Base-by-base conservation (phyloP, 2,329 filamentous ascomycete species). In the Xenoacremonium recifei region DNA sequence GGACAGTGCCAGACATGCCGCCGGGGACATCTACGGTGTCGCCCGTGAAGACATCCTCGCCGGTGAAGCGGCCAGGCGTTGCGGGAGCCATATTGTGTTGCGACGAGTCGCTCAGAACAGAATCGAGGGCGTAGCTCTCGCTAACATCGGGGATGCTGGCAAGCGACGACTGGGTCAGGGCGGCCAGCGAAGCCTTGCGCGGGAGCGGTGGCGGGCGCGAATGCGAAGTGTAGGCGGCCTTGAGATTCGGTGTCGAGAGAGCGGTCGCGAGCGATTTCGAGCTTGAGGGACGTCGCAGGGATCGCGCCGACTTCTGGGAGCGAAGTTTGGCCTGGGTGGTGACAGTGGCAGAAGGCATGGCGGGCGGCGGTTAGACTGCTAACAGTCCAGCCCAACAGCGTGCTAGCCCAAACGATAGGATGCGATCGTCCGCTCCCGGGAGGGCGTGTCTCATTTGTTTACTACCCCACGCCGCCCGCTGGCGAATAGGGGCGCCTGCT, bases 11-110 rank as follows among this genome's bases (percentile, higher is more conserved):
- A 53, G 85, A 75, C 90, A 99, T 96, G 63, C 85, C 89, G 31
- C 93, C 93, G 2, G 92, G 91, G 35, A 96, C 92, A 54, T 96
- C 91, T 48, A 96, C 92, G 23, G 75, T 65, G 62, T 96, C 92
- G 52, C 92, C 92, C 30, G 93, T 75, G 50, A 82, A 77, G 47
- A 95, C 66, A 47, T 72, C 61, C 39, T 77, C 75, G 47, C 69
- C 67, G 51, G 61, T 71, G 53, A 60, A 68, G 66, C 76, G 70
- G 41, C 70, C 71, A 19, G 80, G 79, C 1, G 78, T 82, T 39
- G 71, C 62, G 21, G 76, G 79, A 37, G 72, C 68, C 72, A 80
- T 80, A 40, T 63, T 74, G 60, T 61, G 62, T 55, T 56, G 55
- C 42, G 52, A 51, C 31, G 51, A 44, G 53, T 59, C 59, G 60